These are phyloP conservation scores for Chrysanthemum makinoi DNA, from an alignment of 129 eudicot genomes.

Conservation along the genomic window DNA sequence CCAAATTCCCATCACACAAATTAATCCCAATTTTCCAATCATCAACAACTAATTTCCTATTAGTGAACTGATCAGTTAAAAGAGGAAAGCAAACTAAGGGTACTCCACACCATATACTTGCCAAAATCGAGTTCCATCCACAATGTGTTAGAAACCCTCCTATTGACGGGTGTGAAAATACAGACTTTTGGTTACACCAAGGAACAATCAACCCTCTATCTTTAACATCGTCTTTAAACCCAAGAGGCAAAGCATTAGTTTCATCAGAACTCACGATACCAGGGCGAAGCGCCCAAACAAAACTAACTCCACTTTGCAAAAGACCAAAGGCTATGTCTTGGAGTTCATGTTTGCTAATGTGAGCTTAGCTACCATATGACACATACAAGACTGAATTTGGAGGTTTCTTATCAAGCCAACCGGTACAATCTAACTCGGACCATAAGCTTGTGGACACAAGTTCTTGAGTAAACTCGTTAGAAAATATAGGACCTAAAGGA, in stretches of 20 bases:
- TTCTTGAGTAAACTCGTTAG: constrained; percentile 40
- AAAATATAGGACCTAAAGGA: constrained; percentile 78
- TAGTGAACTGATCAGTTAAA: constrained; percentile 58
- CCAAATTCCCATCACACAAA: constrained; percentile 40
- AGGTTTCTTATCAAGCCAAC: constrained; percentile 66
- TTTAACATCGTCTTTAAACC: constrained; percentile 40
- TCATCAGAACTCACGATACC: constrained; percentile 66
- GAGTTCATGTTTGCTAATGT: constrained; percentile 52
- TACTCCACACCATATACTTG: constrained; percentile 57
- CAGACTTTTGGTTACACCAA: constrained; percentile 55
- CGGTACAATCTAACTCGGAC: constrained; percentile 72
- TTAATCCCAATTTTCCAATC: constrained; percentile 74
- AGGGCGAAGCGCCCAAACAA: constrained; percentile 65
- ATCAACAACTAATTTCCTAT: constrained; percentile 64
- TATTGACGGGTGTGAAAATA: constrained; percentile 44
- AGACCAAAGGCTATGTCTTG: constrained; percentile 61
- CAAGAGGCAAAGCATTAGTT: constrained; percentile 41
- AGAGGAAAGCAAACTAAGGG: constrained; percentile 66
- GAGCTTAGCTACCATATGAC: constrained; percentile 87
- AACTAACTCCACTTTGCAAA: constrained; percentile 47
- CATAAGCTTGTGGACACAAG: constrained; percentile 67
- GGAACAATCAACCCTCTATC: constrained; percentile 56
- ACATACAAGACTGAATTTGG: constrained; percentile 66
- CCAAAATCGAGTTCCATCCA: constrained; percentile 73
- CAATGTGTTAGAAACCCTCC: constrained; percentile 71